Conservation (phyloP, 2,329 filamentous ascomycete species). For the Neurospora sp. region DNA sequence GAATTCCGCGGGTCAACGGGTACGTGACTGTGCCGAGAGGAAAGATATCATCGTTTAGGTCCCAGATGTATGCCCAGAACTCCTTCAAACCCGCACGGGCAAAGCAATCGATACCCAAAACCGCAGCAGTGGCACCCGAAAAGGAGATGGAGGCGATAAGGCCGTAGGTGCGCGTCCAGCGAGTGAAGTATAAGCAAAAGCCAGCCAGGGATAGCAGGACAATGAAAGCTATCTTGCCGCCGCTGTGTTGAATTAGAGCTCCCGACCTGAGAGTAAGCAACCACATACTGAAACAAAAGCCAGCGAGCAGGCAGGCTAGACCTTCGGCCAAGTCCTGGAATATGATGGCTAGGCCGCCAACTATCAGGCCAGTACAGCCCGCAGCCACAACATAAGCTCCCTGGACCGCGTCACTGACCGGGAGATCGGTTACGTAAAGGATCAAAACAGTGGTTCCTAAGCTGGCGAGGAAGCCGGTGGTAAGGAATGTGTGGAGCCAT, state of each 20-base stretch:
- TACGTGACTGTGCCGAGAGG: conserved; percentile 68
- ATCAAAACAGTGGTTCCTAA: conserved; percentile 74
- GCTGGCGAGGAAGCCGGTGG: conserved; percentile 61
- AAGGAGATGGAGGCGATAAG: conserved; percentile 72
- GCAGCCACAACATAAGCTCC: conserved; percentile 78
- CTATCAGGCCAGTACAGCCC: conserved; percentile 59
- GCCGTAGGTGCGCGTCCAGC: conserved; percentile 66
- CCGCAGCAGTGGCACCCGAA: conserved; percentile 64
- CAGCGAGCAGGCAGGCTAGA: conserved; percentile 77
- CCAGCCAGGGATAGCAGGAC: conserved; percentile 55
- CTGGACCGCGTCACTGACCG: conserved; percentile 65
- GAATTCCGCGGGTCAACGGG: conserved; percentile 76
- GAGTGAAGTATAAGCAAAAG: conserved; percentile 70
- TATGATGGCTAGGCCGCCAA: conserved; percentile 64
- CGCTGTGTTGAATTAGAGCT: conserved; percentile 55
- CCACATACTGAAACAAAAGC: conserved; percentile 87
- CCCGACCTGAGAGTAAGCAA: conserved; percentile 67
- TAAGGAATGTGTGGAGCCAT: conserved; percentile 72
- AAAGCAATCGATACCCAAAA: conserved; percentile 86
- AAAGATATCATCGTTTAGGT: conserved; percentile 69
- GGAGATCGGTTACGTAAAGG: conserved; percentile 76
- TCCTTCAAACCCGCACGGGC: conserved; percentile 86
- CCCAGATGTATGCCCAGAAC: conserved; percentile 92
- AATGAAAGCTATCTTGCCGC: conserved; percentile 65
- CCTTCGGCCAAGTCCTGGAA: conserved; percentile 76